Evolutionary conservation across 2,329 filamentous ascomycete species (phyloP).

Genomic region (Sporothrix inflata): DNA sequence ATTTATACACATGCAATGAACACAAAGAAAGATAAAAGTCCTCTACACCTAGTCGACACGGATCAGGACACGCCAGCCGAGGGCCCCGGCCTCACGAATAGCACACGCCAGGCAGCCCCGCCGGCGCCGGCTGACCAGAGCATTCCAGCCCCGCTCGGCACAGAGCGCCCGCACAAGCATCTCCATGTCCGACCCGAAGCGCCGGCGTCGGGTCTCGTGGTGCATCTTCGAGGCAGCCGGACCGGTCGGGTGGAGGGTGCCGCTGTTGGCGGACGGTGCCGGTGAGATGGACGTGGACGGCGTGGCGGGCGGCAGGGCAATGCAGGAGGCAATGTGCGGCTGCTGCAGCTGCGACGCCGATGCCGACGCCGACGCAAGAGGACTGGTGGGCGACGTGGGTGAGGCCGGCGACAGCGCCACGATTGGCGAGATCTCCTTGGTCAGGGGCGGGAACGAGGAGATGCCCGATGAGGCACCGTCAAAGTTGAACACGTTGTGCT

Average conservation of each 20-base stretch:
- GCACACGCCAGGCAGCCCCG: slow-evolving; percentile 74
- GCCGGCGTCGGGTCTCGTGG: slow-evolving; percentile 58
- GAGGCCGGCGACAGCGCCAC: slow-evolving; percentile 15
- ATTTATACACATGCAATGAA: neutral
- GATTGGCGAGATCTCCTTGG: slow-evolving; percentile 34
- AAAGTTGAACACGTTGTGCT: slow-evolving; percentile 37
- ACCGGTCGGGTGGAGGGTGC: neutral
- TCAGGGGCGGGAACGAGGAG: slow-evolving; percentile 31
- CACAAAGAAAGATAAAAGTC: neutral
- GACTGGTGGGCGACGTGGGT: neutral
- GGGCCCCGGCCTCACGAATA: slow-evolving; percentile 71
- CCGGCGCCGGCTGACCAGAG: slow-evolving; percentile 67
- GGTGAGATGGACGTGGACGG: neutral
- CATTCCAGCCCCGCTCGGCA: slow-evolving; percentile 74
- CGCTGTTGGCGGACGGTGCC: neutral
- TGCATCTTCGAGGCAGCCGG: slow-evolving; percentile 54
- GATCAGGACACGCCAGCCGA: slow-evolving; percentile 71
- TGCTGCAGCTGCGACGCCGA: neutral
- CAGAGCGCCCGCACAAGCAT: slow-evolving; percentile 73
- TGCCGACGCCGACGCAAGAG: neutral
- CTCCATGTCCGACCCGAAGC: slow-evolving; percentile 68
- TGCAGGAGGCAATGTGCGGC: slow-evolving; percentile 11
- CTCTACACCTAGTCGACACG: slow-evolving; percentile 52
- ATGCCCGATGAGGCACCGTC: slow-evolving; percentile 22
- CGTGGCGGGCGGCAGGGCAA: neutral